A percentile compares a stretch with the other conserved stretches of the same genome.
phyloP scores from a whole-genome alignment of 495 filamentous ascomycete species.

The Clavariopsis aquatica region DNA sequence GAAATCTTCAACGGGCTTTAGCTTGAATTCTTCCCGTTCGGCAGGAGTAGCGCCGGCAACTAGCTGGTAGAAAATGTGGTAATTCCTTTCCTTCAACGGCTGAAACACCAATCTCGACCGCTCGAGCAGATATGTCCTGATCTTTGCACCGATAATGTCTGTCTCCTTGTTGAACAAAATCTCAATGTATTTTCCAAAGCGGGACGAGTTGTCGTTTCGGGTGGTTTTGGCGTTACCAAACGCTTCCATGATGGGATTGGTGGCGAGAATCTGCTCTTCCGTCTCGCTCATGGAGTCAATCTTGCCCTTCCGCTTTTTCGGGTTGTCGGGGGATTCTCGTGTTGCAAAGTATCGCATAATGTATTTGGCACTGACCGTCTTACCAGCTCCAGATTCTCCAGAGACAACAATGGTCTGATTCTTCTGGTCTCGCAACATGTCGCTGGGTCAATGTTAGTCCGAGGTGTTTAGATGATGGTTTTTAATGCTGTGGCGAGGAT shows the following conservation, averaged over 20 bases:
- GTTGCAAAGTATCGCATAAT: slow-evolving; percentile 99
- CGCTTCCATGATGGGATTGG: slow-evolving; percentile 99
- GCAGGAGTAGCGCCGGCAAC: slow-evolving; percentile 88
- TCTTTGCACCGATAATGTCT: slow-evolving; percentile 97
- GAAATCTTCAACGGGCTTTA: slow-evolving; percentile 84
- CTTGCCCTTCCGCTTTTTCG: slow-evolving; percentile 76
- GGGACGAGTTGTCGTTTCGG: slow-evolving; percentile 96
- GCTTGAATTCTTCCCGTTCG: slow-evolving; percentile 73
- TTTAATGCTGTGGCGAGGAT: background rate
- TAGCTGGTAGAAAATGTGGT: slow-evolving; percentile 99
- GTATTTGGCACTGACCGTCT: slow-evolving; percentile 99
- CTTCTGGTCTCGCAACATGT: slow-evolving; percentile 92
- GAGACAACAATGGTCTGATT: slow-evolving; percentile 99
- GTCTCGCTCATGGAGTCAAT: slow-evolving; percentile 94
- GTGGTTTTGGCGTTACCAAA: slow-evolving; percentile 99
- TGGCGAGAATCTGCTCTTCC: slow-evolving; percentile 96
- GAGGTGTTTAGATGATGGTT: background rate
- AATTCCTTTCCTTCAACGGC: slow-evolving; percentile 95
- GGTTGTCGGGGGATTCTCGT: slow-evolving; percentile 87
- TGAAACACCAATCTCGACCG: slow-evolving; percentile 98
- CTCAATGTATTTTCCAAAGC: slow-evolving; percentile 99
- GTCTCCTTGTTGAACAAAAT: slow-evolving; percentile 97
- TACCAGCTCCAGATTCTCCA: slow-evolving; percentile 96
- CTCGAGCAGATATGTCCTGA: slow-evolving; percentile 92
- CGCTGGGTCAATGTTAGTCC: slow-evolving; percentile 53